A percentile compares a stretch with the other conserved stretches of the same genome.
Conservation (phyloP, 805 yeast species). For the Wickerhamiella spandovensis region DNA sequence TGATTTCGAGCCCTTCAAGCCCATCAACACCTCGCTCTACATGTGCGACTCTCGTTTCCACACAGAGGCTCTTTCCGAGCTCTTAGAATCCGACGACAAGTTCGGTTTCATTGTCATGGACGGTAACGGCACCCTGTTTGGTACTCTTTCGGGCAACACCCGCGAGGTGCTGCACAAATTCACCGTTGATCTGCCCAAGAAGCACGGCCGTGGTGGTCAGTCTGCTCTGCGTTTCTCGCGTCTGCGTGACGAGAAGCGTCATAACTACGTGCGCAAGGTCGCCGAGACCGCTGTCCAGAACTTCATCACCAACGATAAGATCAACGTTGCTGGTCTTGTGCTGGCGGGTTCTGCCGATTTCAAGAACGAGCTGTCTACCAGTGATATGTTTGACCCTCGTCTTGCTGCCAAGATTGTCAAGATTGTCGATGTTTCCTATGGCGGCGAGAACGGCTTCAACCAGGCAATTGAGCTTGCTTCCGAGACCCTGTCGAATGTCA, state of each 20-base stretch:
- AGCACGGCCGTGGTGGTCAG: slow-evolving; percentile 99
- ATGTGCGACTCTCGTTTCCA: slow-evolving; percentile 97
- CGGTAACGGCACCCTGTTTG: slow-evolving; percentile 96
- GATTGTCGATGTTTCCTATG: slow-evolving; percentile 93
- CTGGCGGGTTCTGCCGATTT: slow-evolving; percentile 99
- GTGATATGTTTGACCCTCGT: slow-evolving; percentile 88
- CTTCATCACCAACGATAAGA: slow-evolving; percentile 89
- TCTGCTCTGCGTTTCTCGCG: slow-evolving; percentile 98
- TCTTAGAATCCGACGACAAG: slow-evolving; percentile 87
- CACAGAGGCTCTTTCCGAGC: slow-evolving; percentile 89
- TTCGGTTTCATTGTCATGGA: slow-evolving; percentile 98
- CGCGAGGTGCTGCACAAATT: slow-evolving; percentile 93
- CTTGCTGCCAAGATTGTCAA: slow-evolving; percentile 75
- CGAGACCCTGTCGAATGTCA: slow-evolving; percentile 92
- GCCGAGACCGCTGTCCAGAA: slow-evolving; percentile 97
- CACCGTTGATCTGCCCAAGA: slow-evolving; percentile 94
- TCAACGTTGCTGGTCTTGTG: slow-evolving; percentile 84
- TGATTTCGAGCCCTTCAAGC: slow-evolving; percentile 97
- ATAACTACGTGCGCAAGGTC: slow-evolving; percentile 93
- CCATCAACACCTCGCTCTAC: slow-evolving; percentile 92
- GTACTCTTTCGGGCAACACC: slow-evolving; percentile 90
- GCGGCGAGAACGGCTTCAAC: slow-evolving; percentile 99
- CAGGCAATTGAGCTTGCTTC: slow-evolving; percentile 98
- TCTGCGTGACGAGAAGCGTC: slow-evolving; percentile 97
- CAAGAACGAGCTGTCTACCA: slow-evolving; percentile 83